Evolutionary conservation across 2,329 filamentous ascomycete species (phyloP).

Genomic region (Aspergillus awamori): DNA sequence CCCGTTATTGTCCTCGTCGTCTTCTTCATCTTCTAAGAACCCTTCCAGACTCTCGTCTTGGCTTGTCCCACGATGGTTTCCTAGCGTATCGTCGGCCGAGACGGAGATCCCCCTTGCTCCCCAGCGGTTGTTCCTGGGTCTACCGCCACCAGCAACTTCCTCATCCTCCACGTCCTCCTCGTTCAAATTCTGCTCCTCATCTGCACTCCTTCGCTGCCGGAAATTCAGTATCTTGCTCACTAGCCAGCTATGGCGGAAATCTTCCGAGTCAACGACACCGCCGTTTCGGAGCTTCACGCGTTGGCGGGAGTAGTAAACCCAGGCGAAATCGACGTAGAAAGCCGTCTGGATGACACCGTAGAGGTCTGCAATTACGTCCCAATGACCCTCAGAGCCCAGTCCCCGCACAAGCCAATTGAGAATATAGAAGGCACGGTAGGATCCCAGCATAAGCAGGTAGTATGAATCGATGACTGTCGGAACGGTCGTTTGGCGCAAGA

Average conservation of each 20-base stretch:
- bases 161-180: constrained; percentile 34
- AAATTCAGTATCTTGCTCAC: constrained; percentile 74
- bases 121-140: constrained; percentile 53
- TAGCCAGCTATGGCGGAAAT: constrained; percentile 82
- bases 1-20: not conserved
- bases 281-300: constrained; percentile 89
- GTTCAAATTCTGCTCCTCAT: constrained; percentile 43
- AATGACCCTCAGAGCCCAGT: constrained; percentile 60
- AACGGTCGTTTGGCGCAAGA: constrained; percentile 90
- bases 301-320: constrained; percentile 94
- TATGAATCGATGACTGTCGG: constrained; percentile 97
- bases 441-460: constrained; percentile 84
- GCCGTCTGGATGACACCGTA: constrained; percentile 89
- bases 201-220: constrained; percentile 33
- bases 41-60: constrained; percentile 20
- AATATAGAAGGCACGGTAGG: constrained; percentile 86
- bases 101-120: constrained; percentile 62
- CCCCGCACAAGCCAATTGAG: constrained; percentile 83
- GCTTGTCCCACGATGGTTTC: constrained; percentile 24
- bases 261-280: constrained; percentile 86
- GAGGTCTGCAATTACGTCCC: constrained; percentile 74
- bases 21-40: constrained; percentile 29
- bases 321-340: constrained; percentile 90
- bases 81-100: constrained; percentile 58
- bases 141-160: constrained; percentile 24